Evolutionary conservation across 495 filamentous ascomycete genomes (phyloP).

Genomic region (Aspergillus affinis): DNA sequence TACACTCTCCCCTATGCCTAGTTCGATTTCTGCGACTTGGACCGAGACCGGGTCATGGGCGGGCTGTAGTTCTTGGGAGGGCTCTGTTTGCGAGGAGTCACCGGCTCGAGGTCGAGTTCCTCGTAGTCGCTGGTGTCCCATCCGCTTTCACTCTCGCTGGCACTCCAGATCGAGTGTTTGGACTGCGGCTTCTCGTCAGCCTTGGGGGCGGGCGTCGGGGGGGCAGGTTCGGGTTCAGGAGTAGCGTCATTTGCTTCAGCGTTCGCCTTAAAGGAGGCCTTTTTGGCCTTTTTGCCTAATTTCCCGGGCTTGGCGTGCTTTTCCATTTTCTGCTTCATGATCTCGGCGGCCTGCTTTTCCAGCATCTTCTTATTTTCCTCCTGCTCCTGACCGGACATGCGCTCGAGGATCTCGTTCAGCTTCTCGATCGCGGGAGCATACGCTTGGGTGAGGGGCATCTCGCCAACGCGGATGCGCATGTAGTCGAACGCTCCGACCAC

Average conservation of each 20-base stretch:
- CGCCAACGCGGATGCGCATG: slow-evolving; percentile 78
- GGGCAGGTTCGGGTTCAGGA: slow-evolving; percentile 5
- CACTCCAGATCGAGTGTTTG: slow-evolving; percentile 36
- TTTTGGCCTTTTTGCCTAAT: slow-evolving; percentile 19
- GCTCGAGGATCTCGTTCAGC: slow-evolving; percentile 54
- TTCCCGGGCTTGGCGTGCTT: slow-evolving; percentile 30
- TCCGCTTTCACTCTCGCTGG: slow-evolving; percentile 45
- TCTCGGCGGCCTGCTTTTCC: slow-evolving; percentile 19
- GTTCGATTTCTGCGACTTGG: background rate
- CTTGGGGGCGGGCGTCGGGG: slow-evolving; percentile 22
- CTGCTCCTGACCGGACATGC: slow-evolving; percentile 18
- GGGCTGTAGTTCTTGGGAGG: background rate
- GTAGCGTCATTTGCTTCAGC: background rate
- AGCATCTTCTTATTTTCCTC: slow-evolving; percentile 13
- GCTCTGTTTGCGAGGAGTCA: background rate
- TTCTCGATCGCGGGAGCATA: slow-evolving; percentile 72
- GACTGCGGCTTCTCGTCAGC: slow-evolving; percentile 8
- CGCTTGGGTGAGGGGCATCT: slow-evolving; percentile 72
- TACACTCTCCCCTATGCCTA: background rate
- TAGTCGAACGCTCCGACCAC: slow-evolving; percentile 84
- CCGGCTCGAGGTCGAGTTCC: slow-evolving; percentile 12
- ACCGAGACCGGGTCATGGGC: slow-evolving; percentile 1
- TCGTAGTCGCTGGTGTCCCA: slow-evolving; percentile 38
- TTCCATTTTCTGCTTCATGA: slow-evolving; percentile 15
- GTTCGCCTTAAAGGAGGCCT: background rate